phyloP scores from a whole-genome alignment of 169 alveolate species.

The Plasmodium berghei region DNA sequence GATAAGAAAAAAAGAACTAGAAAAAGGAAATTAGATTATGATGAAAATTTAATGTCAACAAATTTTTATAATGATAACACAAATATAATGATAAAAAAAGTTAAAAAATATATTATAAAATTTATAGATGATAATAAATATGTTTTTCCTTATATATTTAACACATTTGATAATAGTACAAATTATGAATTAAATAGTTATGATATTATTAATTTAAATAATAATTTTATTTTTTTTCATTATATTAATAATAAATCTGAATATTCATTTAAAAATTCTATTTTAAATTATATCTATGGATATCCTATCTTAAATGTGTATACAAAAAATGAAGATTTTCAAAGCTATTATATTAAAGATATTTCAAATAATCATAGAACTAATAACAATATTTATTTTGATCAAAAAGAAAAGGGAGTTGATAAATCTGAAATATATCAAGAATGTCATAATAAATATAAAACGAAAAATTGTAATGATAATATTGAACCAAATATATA shows the following conservation, averaged over 20 bases:
- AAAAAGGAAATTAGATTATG: slow-evolving; percentile 48
- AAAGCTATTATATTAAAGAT: background rate
- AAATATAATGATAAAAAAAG: background rate
- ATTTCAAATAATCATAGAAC: background rate
- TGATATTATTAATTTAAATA: slow-evolving; percentile 21
- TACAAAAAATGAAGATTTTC: background rate
- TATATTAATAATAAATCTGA: slow-evolving; percentile 25
- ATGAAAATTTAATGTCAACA: background rate
- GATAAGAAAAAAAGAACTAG: slow-evolving; percentile 35
- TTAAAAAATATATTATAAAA: slow-evolving; percentile 14
- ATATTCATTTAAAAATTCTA: slow-evolving; percentile 53
- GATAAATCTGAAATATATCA: background rate
- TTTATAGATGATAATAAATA: slow-evolving; percentile 69
- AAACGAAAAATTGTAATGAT: background rate
- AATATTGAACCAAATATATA: background rate
- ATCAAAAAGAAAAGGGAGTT: background rate
- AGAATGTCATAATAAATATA: too few species aligned
- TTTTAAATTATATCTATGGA: slow-evolving; percentile 64
- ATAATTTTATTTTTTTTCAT: slow-evolving; percentile 47
- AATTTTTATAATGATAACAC: slow-evolving; percentile 6
- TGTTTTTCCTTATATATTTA: slow-evolving; percentile 63
- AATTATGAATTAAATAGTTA: background rate
- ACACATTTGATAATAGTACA: slow-evolving; percentile 25
- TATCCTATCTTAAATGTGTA: slow-evolving; percentile 37
- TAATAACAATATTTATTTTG: background rate